These are phyloP conservation scores for Chaetoscypha palmicola DNA, from an alignment of 2,329 filamentous ascomycete species.

Conservation along the genomic window DNA sequence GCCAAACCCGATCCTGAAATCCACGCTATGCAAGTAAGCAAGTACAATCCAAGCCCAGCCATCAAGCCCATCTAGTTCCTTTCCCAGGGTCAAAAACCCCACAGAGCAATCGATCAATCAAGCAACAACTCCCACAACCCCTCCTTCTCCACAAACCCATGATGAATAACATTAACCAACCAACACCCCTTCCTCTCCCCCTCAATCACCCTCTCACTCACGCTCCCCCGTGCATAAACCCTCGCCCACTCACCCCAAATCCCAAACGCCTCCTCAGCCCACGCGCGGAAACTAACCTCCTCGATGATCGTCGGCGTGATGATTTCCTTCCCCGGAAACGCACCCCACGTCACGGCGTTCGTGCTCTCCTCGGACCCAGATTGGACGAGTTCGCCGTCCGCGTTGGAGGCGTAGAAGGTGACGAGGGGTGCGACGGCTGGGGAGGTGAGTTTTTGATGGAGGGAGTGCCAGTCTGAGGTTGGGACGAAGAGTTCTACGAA, in stretches of 20 bases:
- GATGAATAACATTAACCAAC: conserved; percentile 87
- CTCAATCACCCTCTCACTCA: conserved; percentile 65
- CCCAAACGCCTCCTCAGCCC: conserved; percentile 91
- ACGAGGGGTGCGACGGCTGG: conserved; percentile 55
- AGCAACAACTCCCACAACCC: conserved; percentile 64
- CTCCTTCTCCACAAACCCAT: conserved; percentile 64
- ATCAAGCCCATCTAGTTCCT: too few species aligned
- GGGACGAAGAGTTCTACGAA: conserved; percentile 97
- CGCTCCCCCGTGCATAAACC: conserved; percentile 64
- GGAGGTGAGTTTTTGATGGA: conserved; percentile 57
- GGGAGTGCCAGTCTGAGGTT: conserved; percentile 58
- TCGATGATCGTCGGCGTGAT: conserved; percentile 95
- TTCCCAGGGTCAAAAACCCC: too few species aligned
- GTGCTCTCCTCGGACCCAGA: conserved; percentile 58
- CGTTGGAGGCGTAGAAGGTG: conserved; percentile 83
- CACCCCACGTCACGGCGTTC: conserved; percentile 95
- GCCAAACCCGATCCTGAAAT: too few species aligned
- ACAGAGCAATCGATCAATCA: not conserved
- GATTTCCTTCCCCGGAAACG: conserved; percentile 93
- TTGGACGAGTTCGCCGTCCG: conserved; percentile 68
- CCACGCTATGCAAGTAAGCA: too few species aligned
- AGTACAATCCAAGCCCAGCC: too few species aligned
- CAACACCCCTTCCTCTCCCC: conserved; percentile 63
- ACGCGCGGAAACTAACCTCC: conserved; percentile 85
- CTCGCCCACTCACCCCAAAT: conserved; percentile 93